These are phyloP conservation scores for Rhytidiadelphus loreus DNA, from an alignment of 225 moss, liverwort and hornwort genomes.

Conservation along the genomic window DNA sequence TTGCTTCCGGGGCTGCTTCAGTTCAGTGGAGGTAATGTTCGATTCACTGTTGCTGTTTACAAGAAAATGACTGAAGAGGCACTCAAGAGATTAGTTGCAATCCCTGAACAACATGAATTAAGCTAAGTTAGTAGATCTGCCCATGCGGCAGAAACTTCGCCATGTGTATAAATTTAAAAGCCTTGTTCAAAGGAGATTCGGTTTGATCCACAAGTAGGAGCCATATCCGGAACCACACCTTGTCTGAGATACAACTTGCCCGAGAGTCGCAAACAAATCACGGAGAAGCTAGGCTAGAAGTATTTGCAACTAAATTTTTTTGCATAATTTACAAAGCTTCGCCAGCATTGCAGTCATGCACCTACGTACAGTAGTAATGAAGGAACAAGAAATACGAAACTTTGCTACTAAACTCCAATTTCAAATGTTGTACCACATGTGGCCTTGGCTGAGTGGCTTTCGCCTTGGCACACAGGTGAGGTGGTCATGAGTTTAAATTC, in stretches of 20 bases:
- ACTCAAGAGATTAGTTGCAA: not conserved
- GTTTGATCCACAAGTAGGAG: not conserved
- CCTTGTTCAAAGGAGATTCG: not conserved
- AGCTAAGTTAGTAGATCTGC: not conserved
- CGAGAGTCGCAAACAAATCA: not conserved
- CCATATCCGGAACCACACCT: not conserved
- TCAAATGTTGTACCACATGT: not conserved
- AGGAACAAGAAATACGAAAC: not conserved
- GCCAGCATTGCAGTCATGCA: not conserved
- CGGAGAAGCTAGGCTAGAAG: not conserved
- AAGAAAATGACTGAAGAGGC: not conserved
- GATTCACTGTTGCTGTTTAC: not conserved
- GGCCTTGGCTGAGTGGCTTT: no score
- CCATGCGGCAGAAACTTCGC: not conserved
- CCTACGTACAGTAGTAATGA: not conserved
- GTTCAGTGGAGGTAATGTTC: not conserved
- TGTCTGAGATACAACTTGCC: not conserved
- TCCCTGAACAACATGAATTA: not conserved
- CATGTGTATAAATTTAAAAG: not conserved
- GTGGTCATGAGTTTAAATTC: no score
- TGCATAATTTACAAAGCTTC: not conserved
- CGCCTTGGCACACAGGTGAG: no score
- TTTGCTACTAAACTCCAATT: not conserved
- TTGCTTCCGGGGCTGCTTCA: not conserved
- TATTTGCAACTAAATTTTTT: not conserved